Base-by-base conservation (phyloP, 306 rosid species). In the Herpetospermum pedunculosum region DNA sequence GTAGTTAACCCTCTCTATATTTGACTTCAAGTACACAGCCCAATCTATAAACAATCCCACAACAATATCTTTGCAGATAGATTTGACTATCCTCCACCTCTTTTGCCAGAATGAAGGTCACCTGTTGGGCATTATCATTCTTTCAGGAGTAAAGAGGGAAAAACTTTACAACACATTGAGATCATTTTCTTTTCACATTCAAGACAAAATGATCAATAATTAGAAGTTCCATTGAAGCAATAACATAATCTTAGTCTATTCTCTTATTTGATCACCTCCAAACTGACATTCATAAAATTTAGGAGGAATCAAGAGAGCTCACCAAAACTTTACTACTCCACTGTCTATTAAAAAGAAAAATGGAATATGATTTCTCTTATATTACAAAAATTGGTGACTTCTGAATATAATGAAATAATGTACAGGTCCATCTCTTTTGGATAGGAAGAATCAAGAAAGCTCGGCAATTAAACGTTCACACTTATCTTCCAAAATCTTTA, bases 401-500 rank as follows among this genome's bases (percentile, higher is more conserved):
- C 16, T 26, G 8, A 46, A 47, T 21, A 47, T 46, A 8, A 48
- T 48, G 6, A 32, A 49, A 53, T 18, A 18, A 72, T 49, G 26
- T 29, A 71, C 40, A 47, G 43, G 60, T 53, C n/a, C 13, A 50
- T 23, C 44, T n/a, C 43, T 23, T 26, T 47, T n/a, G 18, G 60
- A 70, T 9, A 38, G n/a, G 21, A 73, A 75, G 65, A 65, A 68
- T 83, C 83, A 88, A 77, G 95, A 87, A 80, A 94, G 92, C 82
- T 91, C 97, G 2, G 87, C 75, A 71, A 94, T 94, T 64, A 91
- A 87, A 6, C 92, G 88, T 76, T 91, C 98, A 49, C 98, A 94
- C 86, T 94, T 94, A 76, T 87, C 96, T 89, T 91, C 97, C 83
- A 94, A 82, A 71, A 91, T 89, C 86, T 91, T 94, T 80, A 91